These are phyloP conservation scores for Straminergon stramineum DNA, from an alignment of 225 moss, liverwort and hornwort genomes.

Conservation along the genomic window DNA sequence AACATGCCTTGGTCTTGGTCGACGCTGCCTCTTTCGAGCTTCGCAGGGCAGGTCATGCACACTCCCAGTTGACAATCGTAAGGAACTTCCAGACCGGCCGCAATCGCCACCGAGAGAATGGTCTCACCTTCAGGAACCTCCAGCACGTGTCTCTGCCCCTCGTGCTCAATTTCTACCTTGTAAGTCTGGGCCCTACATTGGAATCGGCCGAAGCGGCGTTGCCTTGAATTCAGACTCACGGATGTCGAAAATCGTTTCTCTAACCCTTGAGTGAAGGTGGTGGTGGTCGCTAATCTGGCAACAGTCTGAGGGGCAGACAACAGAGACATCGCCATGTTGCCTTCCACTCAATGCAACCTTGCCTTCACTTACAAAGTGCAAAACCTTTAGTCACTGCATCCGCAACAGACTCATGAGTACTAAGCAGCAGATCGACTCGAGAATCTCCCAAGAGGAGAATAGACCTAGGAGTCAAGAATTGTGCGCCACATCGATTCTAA, in stretches of 20 bases:
- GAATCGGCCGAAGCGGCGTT: not conserved
- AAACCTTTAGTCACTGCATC: conserved; percentile 8
- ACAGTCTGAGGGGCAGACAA: conserved; percentile 37
- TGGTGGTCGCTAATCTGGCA: conserved; percentile 10
- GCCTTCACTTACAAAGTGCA: not conserved
- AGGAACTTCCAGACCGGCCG: conserved; percentile 50
- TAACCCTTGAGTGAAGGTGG: not conserved
- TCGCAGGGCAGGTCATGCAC: conserved; percentile 99
- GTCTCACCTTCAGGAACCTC: conserved; percentile 76
- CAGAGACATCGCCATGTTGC: conserved; percentile 33
- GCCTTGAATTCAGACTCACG: not conserved
- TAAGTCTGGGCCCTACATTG: conserved; percentile 59
- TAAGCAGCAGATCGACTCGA: not conserved
- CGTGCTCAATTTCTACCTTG: conserved; percentile 70
- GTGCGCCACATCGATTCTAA: not conserved
- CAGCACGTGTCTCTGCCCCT: conserved; percentile 53
- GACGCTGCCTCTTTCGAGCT: conserved; percentile 57
- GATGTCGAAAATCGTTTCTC: not conserved
- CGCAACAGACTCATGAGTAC: not conserved
- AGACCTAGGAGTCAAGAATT: not conserved
- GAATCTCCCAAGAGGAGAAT: not conserved
- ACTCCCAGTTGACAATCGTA: conserved; percentile 95
- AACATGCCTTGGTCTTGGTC: conserved; percentile 94
- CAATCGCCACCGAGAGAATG: conserved; percentile 70
- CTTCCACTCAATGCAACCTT: conserved; percentile 1